Base-by-base conservation (phyloP, 139 green algal species). In the Parachlorella kessleri region DNA sequence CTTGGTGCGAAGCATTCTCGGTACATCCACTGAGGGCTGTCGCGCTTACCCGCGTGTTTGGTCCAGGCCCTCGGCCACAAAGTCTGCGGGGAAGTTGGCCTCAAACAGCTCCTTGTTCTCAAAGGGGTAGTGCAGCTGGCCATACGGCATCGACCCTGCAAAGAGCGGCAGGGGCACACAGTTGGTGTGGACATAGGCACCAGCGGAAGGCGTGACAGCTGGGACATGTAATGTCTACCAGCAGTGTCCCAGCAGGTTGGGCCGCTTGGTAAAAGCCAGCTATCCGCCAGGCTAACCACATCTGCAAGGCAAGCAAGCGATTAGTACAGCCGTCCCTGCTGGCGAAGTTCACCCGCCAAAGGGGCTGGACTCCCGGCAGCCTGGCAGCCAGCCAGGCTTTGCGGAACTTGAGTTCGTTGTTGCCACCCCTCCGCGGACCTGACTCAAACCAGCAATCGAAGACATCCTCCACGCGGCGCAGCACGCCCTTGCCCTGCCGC, bases 361-460 rank as follows among this genome's bases (percentile, higher is more conserved):
- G n/a, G n/a, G n/a, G n/a, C n/a, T n/a, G n/a, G n/a, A n/a, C n/a
- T n/a, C n/a, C n/a, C n/a, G n/a, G n/a, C n/a, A n/a, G n/a, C n/a
- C n/a, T n/a, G n/a, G n/a, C n/a, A n/a, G n/a, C n/a, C n/a, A n/a
- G n/a, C n/a, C n/a, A n/a, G n/a, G n/a, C n/a, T n/a, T n/a, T n/a
- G n/a, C n/a, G n/a, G n/a, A n/a, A n/a, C n/a, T n/a, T n/a, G n/a
- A n/a, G n/a, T n/a, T n/a, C n/a, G n/a, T n/a, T n/a, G n/a, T n/a
- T n/a, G n/a, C n/a, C n/a, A 8, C 1, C 8, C 30, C 30, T 2
- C 5, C 24, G 40, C 66, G 37, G 65, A 81, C 75, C 97, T 8
- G 73, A 92, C 91, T 99, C 97, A 84, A 99, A 99, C 97, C 97
- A 99, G 89, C 97, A 99, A 88, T 99, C 97, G 88, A 99, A 99